Percentiles rank a stretch among this genome's conserved stretches.
Evolutionary conservation across 768 basidiomycete species (phyloP).

Genomic region (Boletus rex-veris): DNA sequence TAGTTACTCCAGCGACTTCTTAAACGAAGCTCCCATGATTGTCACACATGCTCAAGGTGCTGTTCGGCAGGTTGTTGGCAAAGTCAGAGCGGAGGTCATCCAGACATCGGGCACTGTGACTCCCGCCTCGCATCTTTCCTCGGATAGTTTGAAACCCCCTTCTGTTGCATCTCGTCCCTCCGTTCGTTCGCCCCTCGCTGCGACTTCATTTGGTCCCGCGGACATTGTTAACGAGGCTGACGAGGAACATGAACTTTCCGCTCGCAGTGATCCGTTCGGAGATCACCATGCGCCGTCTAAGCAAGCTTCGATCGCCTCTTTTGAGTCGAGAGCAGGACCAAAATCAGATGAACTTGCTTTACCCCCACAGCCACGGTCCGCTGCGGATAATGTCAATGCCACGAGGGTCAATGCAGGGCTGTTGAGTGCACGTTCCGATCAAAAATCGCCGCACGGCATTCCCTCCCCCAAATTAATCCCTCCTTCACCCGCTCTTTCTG

Average conservation of each 20-base stretch:
- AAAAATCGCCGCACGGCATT: constrained; percentile 51
- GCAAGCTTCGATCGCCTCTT: constrained; percentile 15
- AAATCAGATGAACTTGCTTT: constrained; percentile 39
- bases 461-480: constrained; percentile 62
- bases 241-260: constrained; percentile 26
- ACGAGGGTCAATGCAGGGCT: constrained; percentile 66
- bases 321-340: constrained; percentile 27
- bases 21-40: constrained; percentile 80
- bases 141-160: constrained; percentile 42
- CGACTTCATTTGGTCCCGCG: constrained; percentile 66
- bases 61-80: constrained; percentile 70
- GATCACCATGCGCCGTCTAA: constrained; percentile 44
- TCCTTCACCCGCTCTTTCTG: constrained; percentile 35
- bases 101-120: constrained; percentile 46
- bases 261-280: constrained; percentile 55
- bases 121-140: constrained; percentile 25
- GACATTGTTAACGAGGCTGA: constrained; percentile 55
- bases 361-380: constrained; percentile 54
- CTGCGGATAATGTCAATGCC: constrained; percentile 59
- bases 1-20: constrained; percentile 73
- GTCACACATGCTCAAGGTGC: constrained; percentile 62
- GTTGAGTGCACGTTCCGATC: constrained; percentile 33
- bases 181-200: constrained; percentile 64
- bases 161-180: constrained; percentile 39
- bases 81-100: constrained; percentile 78